Evolutionary conservation across 805 yeast species (phyloP), one percentile per base, ranked within the genome.

Genomic region (Spathaspora girioi): DNA sequence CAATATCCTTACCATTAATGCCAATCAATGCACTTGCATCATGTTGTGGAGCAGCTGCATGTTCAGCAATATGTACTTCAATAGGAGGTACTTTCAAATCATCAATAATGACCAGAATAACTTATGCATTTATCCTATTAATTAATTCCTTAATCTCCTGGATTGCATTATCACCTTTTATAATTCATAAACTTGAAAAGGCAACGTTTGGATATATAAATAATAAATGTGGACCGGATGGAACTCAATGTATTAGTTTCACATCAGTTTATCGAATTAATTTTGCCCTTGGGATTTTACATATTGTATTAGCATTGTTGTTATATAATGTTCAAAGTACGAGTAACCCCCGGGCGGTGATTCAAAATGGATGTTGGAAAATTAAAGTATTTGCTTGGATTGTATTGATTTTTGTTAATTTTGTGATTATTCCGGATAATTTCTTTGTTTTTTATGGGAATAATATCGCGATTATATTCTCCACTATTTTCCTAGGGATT

Each of bases 331-430:
- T 92, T 5, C 83, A 82, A 56, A 84, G 94, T 0, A 85, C 96
- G 1, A 69, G 80, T 29, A 84, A 90, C 64, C 87, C 92, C 18
- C 77, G 97, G 43, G 85, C 94, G 0, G 81, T 79, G 19, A 77
- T 94, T 43, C 99, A 94, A 66, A 94, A 96, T 66, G 96, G 97
- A 2, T 86, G 81, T 74, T 94, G 99, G 99, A 80, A 85, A 43
- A 62, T 84, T 45, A 94, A 94, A 68, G 67, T 89, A 10, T 60
- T 83, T 8, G 67, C 76, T 3, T 86, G 92, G 83, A 50, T 80
- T 15, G 61, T 71, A 3, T 72, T 90, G 15, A 69, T 85, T 3
- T 75, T 82, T 6, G 54, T 82, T 4, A 79, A 92, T 40, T 94
- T 90, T 67, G 65, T 88, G 50, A 57, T 72, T 12, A 82, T 94